Conservation (phyloP, 2,329 filamentous ascomycete species). For the Calonectria ilicicola region DNA sequence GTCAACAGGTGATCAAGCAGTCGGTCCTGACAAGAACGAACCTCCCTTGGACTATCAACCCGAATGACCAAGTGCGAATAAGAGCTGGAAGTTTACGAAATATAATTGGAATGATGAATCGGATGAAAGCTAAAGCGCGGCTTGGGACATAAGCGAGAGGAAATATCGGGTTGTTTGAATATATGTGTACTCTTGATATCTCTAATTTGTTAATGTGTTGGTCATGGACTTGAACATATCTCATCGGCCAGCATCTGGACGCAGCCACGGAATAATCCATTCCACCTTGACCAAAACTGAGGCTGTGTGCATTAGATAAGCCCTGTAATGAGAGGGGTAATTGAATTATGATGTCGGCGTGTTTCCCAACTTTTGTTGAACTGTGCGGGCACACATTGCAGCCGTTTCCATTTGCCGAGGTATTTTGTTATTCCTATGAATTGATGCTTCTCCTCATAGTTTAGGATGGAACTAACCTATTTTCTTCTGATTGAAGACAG, state of each 20-base stretch:
- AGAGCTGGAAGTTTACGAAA: not conserved
- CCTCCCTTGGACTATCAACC: not conserved
- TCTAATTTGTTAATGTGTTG: not conserved
- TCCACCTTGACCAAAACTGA: not conserved
- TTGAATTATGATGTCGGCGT: too few relatives aligned
- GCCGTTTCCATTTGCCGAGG: too few relatives aligned
- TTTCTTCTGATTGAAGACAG: not conserved
- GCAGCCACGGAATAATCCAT: not conserved
- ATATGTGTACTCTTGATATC: not conserved
- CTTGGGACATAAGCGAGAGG: not conserved
- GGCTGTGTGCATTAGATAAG: not conserved
- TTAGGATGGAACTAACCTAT: too few relatives aligned
- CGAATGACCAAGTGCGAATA: not conserved
- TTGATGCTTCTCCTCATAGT: too few relatives aligned
- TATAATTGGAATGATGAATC: not conserved
- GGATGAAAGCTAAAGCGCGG: not conserved
- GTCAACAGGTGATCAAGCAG: not conserved
- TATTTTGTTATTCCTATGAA: too few relatives aligned
- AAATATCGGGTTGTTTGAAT: not conserved
- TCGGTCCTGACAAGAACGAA: not conserved
- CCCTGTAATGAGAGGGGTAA: too few relatives aligned
- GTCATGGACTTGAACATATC: not conserved
- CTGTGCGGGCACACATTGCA: too few relatives aligned
- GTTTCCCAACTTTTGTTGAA: too few relatives aligned
- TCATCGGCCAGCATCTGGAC: not conserved